phyloP scores from a whole-genome alignment of 306 rosid genomes.

The Malus sieversii region DNA sequence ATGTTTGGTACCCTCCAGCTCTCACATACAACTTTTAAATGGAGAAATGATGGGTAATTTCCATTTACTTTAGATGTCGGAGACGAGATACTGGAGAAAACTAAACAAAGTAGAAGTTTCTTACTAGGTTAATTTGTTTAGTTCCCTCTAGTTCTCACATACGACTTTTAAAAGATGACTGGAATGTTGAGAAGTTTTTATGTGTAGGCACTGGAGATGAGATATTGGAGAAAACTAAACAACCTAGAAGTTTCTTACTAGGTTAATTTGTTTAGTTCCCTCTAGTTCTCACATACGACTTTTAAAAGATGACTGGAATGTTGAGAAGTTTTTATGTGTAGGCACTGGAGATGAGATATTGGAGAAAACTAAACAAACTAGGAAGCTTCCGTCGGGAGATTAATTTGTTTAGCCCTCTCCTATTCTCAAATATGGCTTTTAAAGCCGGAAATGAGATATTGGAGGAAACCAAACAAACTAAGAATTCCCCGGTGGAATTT shows the following conservation, averaged over 20 bases:
- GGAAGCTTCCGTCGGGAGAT: neutral
- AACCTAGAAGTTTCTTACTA: too few species aligned
- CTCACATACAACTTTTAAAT: neutral
- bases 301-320: too few species aligned
- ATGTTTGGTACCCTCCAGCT: neutral
- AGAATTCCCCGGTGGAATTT: conserved; percentile 5
- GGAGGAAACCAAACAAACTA: neutral
- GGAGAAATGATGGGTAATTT: neutral
- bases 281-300: neutral
- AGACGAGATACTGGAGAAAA: conserved; percentile 6
- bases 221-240: conserved; percentile 8
- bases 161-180: too few species aligned
- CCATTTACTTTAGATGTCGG: neutral
- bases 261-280: neutral
- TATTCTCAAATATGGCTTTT: neutral
- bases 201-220: neutral
- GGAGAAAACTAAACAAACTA: conserved; percentile 3
- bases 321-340: too few species aligned
- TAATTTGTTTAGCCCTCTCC: neutral
- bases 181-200: too few species aligned
- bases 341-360: neutral
- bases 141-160: neutral
- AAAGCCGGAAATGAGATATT: neutral
- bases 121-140: neutral
- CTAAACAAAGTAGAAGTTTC: neutral